Evolutionary conservation across 306 rosid species (phyloP), one percentile per base, ranked within the genome.

Genomic region (Inga leiocalycina): DNA sequence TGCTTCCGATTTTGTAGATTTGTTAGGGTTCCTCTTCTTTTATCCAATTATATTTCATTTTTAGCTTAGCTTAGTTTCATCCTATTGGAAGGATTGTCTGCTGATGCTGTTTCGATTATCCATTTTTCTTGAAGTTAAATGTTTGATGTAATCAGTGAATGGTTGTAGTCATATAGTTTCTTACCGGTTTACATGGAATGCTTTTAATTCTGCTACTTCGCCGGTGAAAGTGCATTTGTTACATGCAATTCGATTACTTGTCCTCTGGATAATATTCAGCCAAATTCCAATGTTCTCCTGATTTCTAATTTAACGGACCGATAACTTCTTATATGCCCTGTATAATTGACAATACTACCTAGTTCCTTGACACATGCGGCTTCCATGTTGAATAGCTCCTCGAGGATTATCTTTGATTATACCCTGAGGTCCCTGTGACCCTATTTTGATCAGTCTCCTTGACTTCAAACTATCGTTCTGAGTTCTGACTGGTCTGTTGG

Each of bases 71-170:
- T 62, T 4, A 64, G 70, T 13, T 16, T 59, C 44, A 16, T 61
- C 43, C 19, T 44, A 9, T 54, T 0, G 30, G n/a, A 68, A 51
- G 7, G 48, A 10, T 67, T 82, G 45, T 76, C 49, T 19, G 44
- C 9, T 4, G 24, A 20, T 52, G 61, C 45, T 39, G 1, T 37
- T 51, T 51, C 5, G 59, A 57, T 24, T 51, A 65, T 51, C 48
- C 27, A 52, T 45, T 41, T 74, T n/a, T 43, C 81, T 75, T 46
- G 8, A 45, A 3, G 64, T 14, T 62, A 16, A 71, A 78, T 78
- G 37, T 39, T 43, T 72, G 59, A 3, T 46, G 39, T 24, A 46
- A 3, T 45, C 16, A 14, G 76, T 17, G 39, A 22, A 43, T 71
- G 20, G 3, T 45, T 37, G 56, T 44, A 4, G 76, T 44, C 24